These are phyloP conservation scores for Ampelomyces quisqualis DNA, from an alignment of 2,329 filamentous ascomycete genomes.

Conservation along the genomic window DNA sequence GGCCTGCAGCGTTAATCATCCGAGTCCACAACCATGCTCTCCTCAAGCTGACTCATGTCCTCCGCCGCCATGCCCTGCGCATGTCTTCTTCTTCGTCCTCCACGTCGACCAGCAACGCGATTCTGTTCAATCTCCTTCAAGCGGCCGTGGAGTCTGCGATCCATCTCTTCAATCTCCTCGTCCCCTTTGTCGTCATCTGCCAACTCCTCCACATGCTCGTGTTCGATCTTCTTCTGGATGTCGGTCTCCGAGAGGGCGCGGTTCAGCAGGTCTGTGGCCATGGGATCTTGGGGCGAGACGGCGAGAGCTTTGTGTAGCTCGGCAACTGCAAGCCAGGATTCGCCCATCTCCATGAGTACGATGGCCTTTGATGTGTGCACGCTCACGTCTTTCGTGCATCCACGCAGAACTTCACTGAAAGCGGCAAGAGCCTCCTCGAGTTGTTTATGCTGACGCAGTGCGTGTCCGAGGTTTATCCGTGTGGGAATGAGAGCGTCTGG, in stretches of 20 bases:
- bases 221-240: slow-evolving; percentile 2
- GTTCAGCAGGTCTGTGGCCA: slow-evolving; percentile 75
- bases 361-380: slow-evolving; percentile 83
- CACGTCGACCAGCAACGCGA: slow-evolving; percentile 56
- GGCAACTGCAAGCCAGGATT: slow-evolving; percentile 73
- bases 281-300: slow-evolving; percentile 74
- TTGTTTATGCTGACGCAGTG: slow-evolving; percentile 70
- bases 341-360: slow-evolving; percentile 74
- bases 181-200: slow-evolving; percentile 16
- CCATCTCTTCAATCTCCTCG: slow-evolving; percentile 53
- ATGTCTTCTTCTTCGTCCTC: slow-evolving; percentile 51
- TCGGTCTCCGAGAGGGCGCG: slow-evolving; percentile 59
- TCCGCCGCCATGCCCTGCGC: slow-evolving; percentile 49
- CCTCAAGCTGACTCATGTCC: slow-evolving; percentile 44
- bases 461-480: slow-evolving; percentile 85
- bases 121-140: slow-evolving; percentile 52
- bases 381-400: slow-evolving; percentile 75
- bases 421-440: slow-evolving; percentile 72
- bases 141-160: slow-evolving; percentile 53
- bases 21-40: slow-evolving; percentile 59
- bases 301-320: slow-evolving; percentile 83
- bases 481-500: slow-evolving; percentile 80
- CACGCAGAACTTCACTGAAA: slow-evolving; percentile 84
- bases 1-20: slow-evolving; percentile 50
- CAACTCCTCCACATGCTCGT: slow-evolving; percentile 1